These are phyloP conservation scores for Jatropha multifida DNA, from an alignment of 441 rosid species.

Conservation along the genomic window DNA sequence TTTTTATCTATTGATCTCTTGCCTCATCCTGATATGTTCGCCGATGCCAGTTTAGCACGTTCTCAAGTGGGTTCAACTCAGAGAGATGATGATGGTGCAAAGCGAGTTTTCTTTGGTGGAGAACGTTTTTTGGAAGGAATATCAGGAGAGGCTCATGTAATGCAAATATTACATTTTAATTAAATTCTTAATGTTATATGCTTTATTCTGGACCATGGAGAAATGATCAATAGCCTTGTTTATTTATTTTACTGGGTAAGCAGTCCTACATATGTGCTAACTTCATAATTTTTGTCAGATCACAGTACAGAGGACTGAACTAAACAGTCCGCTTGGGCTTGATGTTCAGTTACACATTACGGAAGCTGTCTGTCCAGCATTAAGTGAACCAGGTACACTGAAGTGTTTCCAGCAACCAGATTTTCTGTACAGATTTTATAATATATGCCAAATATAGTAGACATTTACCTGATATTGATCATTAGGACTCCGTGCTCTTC, in stretches of 20 bases:
- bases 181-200: constrained; percentile 25
- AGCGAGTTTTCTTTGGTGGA: constrained; percentile 98
- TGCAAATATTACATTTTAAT: constrained; percentile 23
- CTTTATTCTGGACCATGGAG: constrained; percentile 15
- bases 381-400: constrained; percentile 92
- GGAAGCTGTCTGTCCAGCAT: constrained; percentile 96
- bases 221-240: background rate
- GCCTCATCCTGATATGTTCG: constrained; percentile 99
- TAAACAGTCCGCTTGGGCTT: constrained; percentile 90
- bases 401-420: constrained; percentile 8
- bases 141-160: constrained; percentile 96
- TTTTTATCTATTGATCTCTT: constrained; percentile 94
- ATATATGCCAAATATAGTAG: constrained; percentile 11
- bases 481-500: constrained; percentile 96
- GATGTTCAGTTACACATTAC: constrained; percentile 95
- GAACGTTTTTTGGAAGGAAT: constrained; percentile 97
- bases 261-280: constrained; percentile 23
- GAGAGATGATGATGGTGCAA: constrained; percentile 98
- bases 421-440: constrained; percentile 13
- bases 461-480: constrained; percentile 24
- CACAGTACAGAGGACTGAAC: constrained; percentile 93
- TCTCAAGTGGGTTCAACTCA: constrained; percentile 56
- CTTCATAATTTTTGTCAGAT: constrained; percentile 52
- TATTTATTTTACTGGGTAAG: background rate
- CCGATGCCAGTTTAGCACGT: constrained; percentile 81